A percentile compares a stretch with the other conserved stretches of the same genome.
Evolutionary conservation across 2,329 filamentous ascomycete genomes (phyloP).

Genomic region (Stagonosporopsis chrysanthemi): DNA sequence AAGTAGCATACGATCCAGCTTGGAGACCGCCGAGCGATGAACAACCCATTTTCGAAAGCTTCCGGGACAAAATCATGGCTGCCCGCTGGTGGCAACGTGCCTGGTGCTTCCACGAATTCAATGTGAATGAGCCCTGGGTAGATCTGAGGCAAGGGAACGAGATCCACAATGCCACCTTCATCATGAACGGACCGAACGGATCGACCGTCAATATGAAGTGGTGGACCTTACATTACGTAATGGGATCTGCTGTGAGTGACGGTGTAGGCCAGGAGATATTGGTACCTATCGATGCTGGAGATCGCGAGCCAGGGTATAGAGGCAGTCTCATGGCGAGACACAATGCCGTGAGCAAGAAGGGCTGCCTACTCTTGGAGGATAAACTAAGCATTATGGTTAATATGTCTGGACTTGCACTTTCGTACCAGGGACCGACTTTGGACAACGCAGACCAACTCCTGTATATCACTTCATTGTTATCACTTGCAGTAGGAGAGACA

Average conservation of each 20-base stretch:
- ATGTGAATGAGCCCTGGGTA: slow-evolving; percentile 24
- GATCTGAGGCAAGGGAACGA: slow-evolving; percentile 16
- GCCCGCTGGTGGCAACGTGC: slow-evolving; percentile 27
- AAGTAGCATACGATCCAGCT: not conserved
- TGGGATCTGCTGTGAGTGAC: slow-evolving; percentile 6
- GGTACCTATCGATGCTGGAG: not conserved
- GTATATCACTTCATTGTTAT: slow-evolving; percentile 16
- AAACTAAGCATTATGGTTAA: slow-evolving; percentile 27
- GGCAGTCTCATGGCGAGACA: slow-evolving; percentile 25
- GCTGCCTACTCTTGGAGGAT: slow-evolving; percentile 19
- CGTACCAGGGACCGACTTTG: slow-evolving; percentile 14
- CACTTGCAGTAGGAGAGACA: slow-evolving; percentile 23
- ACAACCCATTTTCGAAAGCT: slow-evolving; percentile 1
- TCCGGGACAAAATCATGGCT: slow-evolving; percentile 15
- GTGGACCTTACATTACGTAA: slow-evolving; percentile 14
- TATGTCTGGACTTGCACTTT: slow-evolving; percentile 22
- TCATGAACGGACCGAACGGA: slow-evolving; percentile 20
- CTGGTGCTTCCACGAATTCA: slow-evolving; percentile 30
- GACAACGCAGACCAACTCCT: slow-evolving; percentile 17
- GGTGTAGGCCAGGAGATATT: slow-evolving; percentile 9
- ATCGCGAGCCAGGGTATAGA: slow-evolving; percentile 11
- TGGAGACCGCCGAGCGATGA: slow-evolving; percentile 12
- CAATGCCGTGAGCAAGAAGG: slow-evolving; percentile 17
- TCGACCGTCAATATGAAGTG: slow-evolving; percentile 25
- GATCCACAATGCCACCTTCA: slow-evolving; percentile 24